Evolutionary conservation across 2,329 filamentous ascomycete species (phyloP), one percentile per base, ranked within the genome.

Genomic region (Sporothrix pallida): DNA sequence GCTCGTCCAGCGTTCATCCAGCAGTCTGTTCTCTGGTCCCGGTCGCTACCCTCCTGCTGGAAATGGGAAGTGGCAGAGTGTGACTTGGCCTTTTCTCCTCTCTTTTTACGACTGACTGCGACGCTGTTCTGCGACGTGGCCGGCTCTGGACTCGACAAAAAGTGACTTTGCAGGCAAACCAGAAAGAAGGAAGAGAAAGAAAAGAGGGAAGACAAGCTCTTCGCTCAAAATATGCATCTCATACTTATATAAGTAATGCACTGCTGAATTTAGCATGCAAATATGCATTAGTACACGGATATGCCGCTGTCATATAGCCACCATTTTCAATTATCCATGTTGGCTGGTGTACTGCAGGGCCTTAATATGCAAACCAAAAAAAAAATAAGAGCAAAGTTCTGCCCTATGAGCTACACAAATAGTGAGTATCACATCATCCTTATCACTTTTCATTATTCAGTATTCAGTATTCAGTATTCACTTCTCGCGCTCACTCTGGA

Each of bases 1-100:
- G 65, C 65, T 52, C 65, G 65, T 68, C 65, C 65, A 37, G 46
- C 46, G 65, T 68, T 68, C 65, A 52, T 52, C 65, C 65, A 68
- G 46, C 65, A 68, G n/a, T 52, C 46, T 68, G 65, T 65, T 63
- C 31, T 37, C 31, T 37, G 4, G 31, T 37, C 31, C 42, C 42
- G 20, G 20, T 60, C 15, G 37, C 9, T 71, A 42, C 50, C 37
- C 37, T 23, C 46, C 48, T 37, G 31, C 31, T 37, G 31, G 31
- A 37, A 37, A 7, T 37, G 31, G 7, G 7, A 37, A 37, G 31
- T 37, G 31, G 31, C 4, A 37, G 52, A 56, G 42, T 6, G n/a
- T 5, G 15, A 15, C 9, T 31, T 44, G 17, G 20, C n/a, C 48
- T 26, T 58, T 20, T 44, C 37, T 54, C 8, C 31, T 37, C 4